Conservation (phyloP, 306 rosid species). For the Quercus suber region DNA sequence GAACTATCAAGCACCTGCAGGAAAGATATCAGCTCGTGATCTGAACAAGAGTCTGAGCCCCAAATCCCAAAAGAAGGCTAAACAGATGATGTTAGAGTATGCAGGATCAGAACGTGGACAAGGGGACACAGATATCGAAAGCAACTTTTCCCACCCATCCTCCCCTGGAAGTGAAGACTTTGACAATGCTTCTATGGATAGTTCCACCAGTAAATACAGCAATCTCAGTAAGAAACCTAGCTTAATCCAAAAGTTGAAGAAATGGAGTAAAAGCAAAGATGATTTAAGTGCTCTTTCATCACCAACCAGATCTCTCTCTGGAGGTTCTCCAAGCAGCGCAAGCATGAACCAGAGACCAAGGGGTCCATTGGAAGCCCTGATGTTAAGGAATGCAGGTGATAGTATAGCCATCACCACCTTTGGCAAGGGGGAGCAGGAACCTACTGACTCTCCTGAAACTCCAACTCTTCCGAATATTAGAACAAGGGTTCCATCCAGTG, state of each 20-base stretch:
- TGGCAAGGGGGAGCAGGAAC: constrained; percentile 66
- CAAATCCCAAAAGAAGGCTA: constrained; percentile 83
- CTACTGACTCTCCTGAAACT: constrained; percentile 57
- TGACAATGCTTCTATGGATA: constrained; percentile 84
- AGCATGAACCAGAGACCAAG: constrained; percentile 60
- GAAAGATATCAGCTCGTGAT: constrained; percentile 79
- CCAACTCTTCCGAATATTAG: constrained; percentile 49
- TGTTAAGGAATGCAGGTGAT: constrained; percentile 80
- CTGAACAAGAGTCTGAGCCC: constrained; percentile 86
- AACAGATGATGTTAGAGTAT: constrained; percentile 86
- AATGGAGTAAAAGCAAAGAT: constrained; percentile 81
- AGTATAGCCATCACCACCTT: constrained; percentile 77
- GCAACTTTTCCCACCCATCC: constrained; percentile 94
- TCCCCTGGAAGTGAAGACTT: constrained; percentile 99
- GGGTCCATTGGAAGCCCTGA: constrained; percentile 81
- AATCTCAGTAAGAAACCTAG: constrained; percentile 71
- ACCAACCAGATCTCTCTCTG: constrained; percentile 63
- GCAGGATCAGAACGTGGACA: constrained; percentile 96
- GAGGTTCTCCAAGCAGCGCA: constrained; percentile 65
- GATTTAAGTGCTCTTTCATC: constrained; percentile 68
- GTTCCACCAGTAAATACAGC: constrained; percentile 64
- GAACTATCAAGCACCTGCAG: constrained; percentile 64
- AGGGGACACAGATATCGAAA: constrained; percentile 90
- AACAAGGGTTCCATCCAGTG: constrained; percentile 48
- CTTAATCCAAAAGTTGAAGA: constrained; percentile 81